Evolutionary conservation across 2,329 filamentous ascomycete species (phyloP).

Genomic region (Fusarium sp.): DNA sequence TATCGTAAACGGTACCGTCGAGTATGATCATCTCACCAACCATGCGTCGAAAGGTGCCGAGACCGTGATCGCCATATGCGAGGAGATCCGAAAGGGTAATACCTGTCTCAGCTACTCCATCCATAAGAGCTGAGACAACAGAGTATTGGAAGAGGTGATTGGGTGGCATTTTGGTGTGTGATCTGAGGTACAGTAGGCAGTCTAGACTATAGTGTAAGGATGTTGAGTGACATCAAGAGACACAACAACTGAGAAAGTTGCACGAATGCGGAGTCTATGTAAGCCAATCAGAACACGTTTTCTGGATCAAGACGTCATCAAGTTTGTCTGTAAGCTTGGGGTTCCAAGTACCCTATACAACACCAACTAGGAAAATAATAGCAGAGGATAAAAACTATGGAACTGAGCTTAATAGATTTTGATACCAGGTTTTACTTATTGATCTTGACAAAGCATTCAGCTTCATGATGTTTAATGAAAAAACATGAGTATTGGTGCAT

Average conservation of each 20-base stretch:
- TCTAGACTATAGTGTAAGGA: neutral
- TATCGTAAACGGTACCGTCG: slow-evolving; percentile 29
- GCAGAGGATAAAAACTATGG: no score
- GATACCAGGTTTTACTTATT: no score
- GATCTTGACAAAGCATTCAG: no score
- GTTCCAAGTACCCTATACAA: neutral
- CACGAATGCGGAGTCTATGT: accelerated
- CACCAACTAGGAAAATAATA: no score
- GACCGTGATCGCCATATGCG: slow-evolving; percentile 30
- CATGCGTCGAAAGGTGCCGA: slow-evolving; percentile 44
- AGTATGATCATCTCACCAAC: slow-evolving; percentile 43
- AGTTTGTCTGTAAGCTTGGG: neutral
- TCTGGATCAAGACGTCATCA: slow-evolving; percentile 12
- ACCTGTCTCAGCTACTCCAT: slow-evolving; percentile 38
- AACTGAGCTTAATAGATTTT: no score
- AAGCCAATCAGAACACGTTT: neutral
- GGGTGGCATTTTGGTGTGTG: slow-evolving; percentile 13
- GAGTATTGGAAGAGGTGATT: slow-evolving; percentile 41
- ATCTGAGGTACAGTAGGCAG: neutral
- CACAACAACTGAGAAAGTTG: neutral
- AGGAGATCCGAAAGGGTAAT: slow-evolving; percentile 28
- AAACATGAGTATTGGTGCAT: no score
- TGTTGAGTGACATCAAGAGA: neutral
- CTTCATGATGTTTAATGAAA: no score
- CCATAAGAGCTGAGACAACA: slow-evolving; percentile 40